Evolutionary conservation across 352 stramenopile genomes (phyloP).

Genomic region (Pythium plurisporium): DNA sequence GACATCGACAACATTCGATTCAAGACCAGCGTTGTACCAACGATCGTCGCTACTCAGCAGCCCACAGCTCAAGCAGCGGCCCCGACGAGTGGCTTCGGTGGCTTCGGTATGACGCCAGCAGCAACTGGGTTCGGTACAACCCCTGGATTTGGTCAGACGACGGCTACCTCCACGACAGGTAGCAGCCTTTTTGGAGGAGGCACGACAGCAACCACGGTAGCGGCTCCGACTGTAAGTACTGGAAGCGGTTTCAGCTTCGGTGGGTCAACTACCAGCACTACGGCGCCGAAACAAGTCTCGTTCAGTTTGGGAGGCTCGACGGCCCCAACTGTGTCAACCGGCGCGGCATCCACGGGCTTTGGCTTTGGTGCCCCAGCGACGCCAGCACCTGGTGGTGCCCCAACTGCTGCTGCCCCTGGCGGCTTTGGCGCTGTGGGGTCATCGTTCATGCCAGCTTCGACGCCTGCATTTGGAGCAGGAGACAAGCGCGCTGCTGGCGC

Average conservation of each 20-base stretch:
- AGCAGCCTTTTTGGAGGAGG: slow-evolving; percentile 15
- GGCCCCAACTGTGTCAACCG: slow-evolving; percentile 15
- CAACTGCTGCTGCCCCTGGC: slow-evolving; percentile 13
- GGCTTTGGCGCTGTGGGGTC: slow-evolving; percentile 44
- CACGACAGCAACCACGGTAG: slow-evolving; percentile 4
- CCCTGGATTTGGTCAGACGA: background rate
- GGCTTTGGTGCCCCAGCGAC: slow-evolving; percentile 26
- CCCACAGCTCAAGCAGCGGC: background rate
- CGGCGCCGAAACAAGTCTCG: slow-evolving; percentile 54
- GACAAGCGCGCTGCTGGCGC: slow-evolving; percentile 25
- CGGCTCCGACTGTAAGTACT: slow-evolving; percentile 7
- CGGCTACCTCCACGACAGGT: background rate
- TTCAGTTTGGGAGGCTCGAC: slow-evolving; percentile 36
- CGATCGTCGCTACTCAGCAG: slow-evolving; percentile 39
- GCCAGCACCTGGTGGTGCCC: slow-evolving; percentile 19
- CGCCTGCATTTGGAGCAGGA: slow-evolving; percentile 16
- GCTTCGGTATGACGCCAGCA: slow-evolving; percentile 16
- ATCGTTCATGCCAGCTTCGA: slow-evolving; percentile 39
- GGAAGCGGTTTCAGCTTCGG: slow-evolving; percentile 41
- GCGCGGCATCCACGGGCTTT: slow-evolving; percentile 14
- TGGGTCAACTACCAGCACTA: background rate
- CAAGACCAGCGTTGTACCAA: slow-evolving; percentile 64
- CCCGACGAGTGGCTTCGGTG: slow-evolving; percentile 27
- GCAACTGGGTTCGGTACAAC: slow-evolving; percentile 7
- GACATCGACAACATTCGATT: slow-evolving; percentile 81